Percentiles rank a stretch among this genome's conserved stretches.
phyloP scores from a whole-genome alignment of 306 rosid species.

The Senna tora region DNA sequence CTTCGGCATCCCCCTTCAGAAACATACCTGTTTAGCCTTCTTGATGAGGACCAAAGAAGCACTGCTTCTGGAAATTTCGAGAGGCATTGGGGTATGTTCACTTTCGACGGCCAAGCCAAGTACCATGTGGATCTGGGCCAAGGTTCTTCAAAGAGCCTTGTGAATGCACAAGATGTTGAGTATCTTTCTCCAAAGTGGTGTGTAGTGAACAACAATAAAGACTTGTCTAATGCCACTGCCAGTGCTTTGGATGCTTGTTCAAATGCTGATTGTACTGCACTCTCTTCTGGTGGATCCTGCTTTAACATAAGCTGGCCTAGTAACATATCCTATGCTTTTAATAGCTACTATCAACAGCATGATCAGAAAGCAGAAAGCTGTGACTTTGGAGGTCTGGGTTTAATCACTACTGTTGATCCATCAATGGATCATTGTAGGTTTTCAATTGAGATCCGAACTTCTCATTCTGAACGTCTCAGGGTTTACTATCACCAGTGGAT shows the following conservation, averaged over 20 bases:
- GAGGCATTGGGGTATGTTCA: constrained; percentile 93
- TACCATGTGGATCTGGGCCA: constrained; percentile 66
- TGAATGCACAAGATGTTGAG: constrained; percentile 76
- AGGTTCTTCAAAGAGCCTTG: constrained; percentile 57
- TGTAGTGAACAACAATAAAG: constrained; percentile 85
- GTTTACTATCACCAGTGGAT: constrained; percentile 34
- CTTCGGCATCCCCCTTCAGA: constrained; percentile 63
- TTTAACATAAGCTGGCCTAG: constrained; percentile 82
- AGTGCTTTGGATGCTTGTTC: constrained; percentile 70
- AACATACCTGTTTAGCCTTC: constrained; percentile 71
- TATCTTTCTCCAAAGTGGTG: constrained; percentile 89
- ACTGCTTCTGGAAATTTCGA: constrained; percentile 69
- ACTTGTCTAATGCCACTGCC: constrained; percentile 67
- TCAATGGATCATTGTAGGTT: constrained; percentile 74
- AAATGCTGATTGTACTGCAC: constrained; percentile 75
- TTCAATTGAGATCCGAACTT: constrained; percentile 65
- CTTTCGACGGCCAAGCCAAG: constrained; percentile 97
- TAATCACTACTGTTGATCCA: constrained; percentile 89
- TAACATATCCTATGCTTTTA: constrained; percentile 84
- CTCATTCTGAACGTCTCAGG: constrained; percentile 45
- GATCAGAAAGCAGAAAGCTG: constrained; percentile 81
- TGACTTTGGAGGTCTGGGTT: constrained; percentile 75
- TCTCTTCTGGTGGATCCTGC: constrained; percentile 84
- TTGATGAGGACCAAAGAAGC: constrained; percentile 88
- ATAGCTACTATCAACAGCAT: constrained; percentile 87